A percentile compares a stretch with the other conserved stretches of the same genome.
Conservation (phyloP, 306 rosid genomes). For the Ormosia semicastrata region DNA sequence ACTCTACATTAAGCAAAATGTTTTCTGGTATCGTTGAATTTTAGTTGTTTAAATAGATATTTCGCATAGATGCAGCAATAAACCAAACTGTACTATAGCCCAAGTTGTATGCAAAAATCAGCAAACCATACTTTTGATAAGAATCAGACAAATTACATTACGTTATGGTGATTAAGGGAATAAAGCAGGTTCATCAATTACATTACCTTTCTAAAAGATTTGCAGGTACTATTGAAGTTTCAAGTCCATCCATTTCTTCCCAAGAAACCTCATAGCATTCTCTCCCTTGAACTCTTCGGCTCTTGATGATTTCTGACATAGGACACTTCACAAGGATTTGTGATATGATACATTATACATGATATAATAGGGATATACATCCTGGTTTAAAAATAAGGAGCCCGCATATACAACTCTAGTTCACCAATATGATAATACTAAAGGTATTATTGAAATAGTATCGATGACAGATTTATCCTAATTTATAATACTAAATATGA, state of each 20-base stretch:
- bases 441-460: background rate
- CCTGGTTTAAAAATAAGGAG: background rate
- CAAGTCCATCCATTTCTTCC: constrained; percentile 63
- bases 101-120: background rate
- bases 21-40: background rate
- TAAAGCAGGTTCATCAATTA: constrained; percentile 9
- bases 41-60: background rate
- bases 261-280: constrained; percentile 79
- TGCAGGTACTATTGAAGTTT: constrained; percentile 59
- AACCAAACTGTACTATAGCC: background rate
- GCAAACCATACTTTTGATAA: background rate
- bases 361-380: background rate
- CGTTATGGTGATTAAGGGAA: constrained; percentile 27
- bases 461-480: background rate
- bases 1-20: background rate
- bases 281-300: constrained; percentile 54
- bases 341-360: background rate
- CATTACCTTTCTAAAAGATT: constrained; percentile 64
- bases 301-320: constrained; percentile 64
- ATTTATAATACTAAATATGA: background rate
- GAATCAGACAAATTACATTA: constrained; percentile 11
- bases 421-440: background rate
- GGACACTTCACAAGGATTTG: constrained; percentile 78
- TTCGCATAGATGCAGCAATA: background rate
- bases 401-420: background rate